Evolutionary conservation across 2,329 filamentous ascomycete genomes (phyloP), one percentile per base, ranked within the genome.

Genomic region (Coleophoma cylindrospora): DNA sequence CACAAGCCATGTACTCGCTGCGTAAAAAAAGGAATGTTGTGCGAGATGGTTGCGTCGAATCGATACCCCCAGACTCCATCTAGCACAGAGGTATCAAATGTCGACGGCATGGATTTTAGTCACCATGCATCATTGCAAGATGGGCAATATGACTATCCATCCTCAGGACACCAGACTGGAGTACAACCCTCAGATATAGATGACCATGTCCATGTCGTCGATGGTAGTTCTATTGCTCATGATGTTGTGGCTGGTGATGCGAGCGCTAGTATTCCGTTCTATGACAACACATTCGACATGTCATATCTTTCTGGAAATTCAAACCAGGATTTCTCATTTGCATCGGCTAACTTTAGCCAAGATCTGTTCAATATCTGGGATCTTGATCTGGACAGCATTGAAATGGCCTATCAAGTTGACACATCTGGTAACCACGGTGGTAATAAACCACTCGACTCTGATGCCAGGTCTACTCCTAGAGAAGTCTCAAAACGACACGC

Each of bases 1-100:
- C 36, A 57, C 14, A 60, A 60, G 45, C 57, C 57, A 12, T 60
- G 55, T 49, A 17, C 38, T 9, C 43, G 56, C 33, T 60, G 56
- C 40, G 15, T 44, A 37, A 51, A 49, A 13, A 57, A 52, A 41
- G 41, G 44, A 14, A 50, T 59, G 7, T 14, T 45, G 10, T 60
- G 56, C 33, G 50, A 48, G 34, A 38, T 44, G 41, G 27, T 10
- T 27, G 15, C 21, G 6, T 32, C 41, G 32, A 44, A 33, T n/a
- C 15, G 14, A 38, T 38, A 27, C 13, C 8, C 41, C 27, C 41
- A 44, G 32, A 33, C 10, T n/a, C 21, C 21, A 32, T 44, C 41
- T 27, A 13, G 21, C 11, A 27, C 27, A 27, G 27, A 27, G 27
- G 41, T 27, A 17, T 44, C 41, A 32, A 33, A 27, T 15, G 36